These are phyloP conservation scores for Primulina tabacum DNA, from an alignment of 257 asterid genomes.

Conservation along the genomic window DNA sequence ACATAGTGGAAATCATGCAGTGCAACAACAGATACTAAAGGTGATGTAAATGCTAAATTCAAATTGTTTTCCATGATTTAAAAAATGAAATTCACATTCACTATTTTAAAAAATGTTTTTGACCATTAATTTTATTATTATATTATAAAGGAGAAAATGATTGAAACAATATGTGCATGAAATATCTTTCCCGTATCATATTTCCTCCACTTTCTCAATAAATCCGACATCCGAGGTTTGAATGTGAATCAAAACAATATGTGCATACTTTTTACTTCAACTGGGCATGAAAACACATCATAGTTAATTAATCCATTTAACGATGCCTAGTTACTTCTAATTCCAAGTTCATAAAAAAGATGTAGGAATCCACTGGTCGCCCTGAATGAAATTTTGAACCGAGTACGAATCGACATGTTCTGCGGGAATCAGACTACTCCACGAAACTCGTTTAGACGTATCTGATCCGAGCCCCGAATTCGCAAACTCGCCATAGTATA, in stretches of 20 bases:
- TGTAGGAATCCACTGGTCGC: slow-evolving; percentile 42
- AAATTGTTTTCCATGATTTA: no score
- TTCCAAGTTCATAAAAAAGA: slow-evolving; percentile 10
- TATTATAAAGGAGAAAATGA: no score
- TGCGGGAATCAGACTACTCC: slow-evolving; percentile 47
- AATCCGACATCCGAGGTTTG: not conserved
- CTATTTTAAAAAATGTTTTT: no score
- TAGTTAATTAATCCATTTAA: no score
- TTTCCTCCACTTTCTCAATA: not conserved
- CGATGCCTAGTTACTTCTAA: not conserved
- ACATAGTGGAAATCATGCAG: no score
- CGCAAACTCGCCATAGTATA: slow-evolving; percentile 44
- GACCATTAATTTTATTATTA: no score
- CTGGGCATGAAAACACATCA: no score
- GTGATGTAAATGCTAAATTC: no score
- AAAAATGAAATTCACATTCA: no score
- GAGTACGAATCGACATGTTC: slow-evolving; percentile 39
- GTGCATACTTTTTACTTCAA: no score
- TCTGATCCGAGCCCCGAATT: slow-evolving; percentile 34
- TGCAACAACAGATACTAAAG: no score
- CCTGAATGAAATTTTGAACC: slow-evolving; percentile 48
- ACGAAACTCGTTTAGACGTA: slow-evolving; percentile 29
- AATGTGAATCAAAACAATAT: not conserved
- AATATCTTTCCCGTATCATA: no score
- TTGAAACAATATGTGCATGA: not conserved